A percentile compares a stretch with the other conserved stretches of the same genome.
phyloP scores from a whole-genome alignment of 495 filamentous ascomycete genomes.

The Aspergillus indologenus region DNA sequence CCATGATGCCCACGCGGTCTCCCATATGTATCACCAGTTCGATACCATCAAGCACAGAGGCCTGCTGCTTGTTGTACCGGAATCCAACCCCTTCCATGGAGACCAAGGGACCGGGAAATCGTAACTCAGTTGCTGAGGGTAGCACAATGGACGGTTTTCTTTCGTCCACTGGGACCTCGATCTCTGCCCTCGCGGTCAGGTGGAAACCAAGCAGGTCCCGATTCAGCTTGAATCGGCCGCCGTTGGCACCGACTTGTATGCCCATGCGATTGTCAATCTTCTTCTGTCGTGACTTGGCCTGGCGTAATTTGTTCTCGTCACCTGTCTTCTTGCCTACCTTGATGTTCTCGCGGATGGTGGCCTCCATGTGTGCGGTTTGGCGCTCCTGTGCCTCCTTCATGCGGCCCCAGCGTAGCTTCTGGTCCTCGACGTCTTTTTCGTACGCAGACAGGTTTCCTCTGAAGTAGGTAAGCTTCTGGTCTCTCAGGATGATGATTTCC shows the following conservation, averaged over 20 bases:
- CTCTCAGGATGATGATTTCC: conserved; percentile 70
- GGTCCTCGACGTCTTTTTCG: conserved; percentile 62
- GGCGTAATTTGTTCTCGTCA: conserved; percentile 75
- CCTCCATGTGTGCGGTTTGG: conserved; percentile 72
- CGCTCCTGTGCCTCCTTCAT: conserved; percentile 78
- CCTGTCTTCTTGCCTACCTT: conserved; percentile 66
- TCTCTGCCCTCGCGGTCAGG: conserved; percentile 52
- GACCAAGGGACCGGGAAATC: conserved; percentile 70
- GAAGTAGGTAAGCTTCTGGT: conserved; percentile 48
- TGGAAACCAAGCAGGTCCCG: conserved; percentile 65
- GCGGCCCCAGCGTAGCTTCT: conserved; percentile 59
- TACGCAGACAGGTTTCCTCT: conserved; percentile 67
- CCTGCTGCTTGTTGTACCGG: conserved; percentile 45
- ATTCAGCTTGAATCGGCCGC: conserved; percentile 74
- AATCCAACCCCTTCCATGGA: conserved; percentile 65
- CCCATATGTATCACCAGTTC: conserved; percentile 63
- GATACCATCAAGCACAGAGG: conserved; percentile 52
- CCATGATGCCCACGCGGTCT: conserved; percentile 69
- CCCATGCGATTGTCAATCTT: conserved; percentile 78
- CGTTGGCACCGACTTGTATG: conserved; percentile 64
- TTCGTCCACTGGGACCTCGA: conserved; percentile 69
- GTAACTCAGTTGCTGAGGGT: conserved; percentile 60
- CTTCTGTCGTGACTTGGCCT: conserved; percentile 75
- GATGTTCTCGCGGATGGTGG: conserved; percentile 67
- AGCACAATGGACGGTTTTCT: conserved; percentile 53